Percentiles rank a stretch among this genome's conserved stretches.
These are phyloP conservation scores for Aurinia saxatilis DNA, from an alignment of 345 rosid species.

Conservation along the genomic window DNA sequence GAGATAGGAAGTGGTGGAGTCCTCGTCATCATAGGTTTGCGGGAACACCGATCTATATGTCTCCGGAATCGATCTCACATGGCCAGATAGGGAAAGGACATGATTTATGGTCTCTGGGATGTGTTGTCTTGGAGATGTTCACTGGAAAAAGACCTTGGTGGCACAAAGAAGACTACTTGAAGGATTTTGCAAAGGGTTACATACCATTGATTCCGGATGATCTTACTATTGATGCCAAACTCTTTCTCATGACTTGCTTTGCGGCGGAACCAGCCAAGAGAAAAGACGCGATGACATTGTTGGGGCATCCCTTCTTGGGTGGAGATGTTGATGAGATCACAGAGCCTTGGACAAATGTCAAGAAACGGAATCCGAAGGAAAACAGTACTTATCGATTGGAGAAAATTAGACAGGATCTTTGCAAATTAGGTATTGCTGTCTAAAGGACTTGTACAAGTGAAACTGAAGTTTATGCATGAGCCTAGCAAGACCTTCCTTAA, in stretches of 20 bases:
- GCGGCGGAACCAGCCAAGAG: background rate
- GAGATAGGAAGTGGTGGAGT: conserved; percentile 8
- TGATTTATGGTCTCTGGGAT: conserved; percentile 52
- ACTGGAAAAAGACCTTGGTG: conserved; percentile 40
- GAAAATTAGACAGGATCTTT: background rate
- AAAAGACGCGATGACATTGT: conserved; percentile 1
- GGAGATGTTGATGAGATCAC: background rate
- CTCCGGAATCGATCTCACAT: conserved; percentile 27
- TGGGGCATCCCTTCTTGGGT: background rate
- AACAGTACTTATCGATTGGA: background rate
- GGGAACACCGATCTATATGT: conserved; percentile 37
- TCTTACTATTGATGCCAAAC: conserved; percentile 18
- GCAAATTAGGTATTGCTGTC: too few relatives aligned
- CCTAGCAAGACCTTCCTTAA: too few relatives aligned
- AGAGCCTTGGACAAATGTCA: background rate
- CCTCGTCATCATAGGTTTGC: background rate
- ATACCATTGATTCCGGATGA: conserved; percentile 5
- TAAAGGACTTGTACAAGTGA: too few relatives aligned
- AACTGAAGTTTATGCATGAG: too few relatives aligned
- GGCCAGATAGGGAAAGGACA: conserved; percentile 23
- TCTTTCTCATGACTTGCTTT: conserved; percentile 17
- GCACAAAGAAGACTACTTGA: conserved; percentile 5
- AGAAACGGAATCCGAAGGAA: background rate
- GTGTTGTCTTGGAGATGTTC: conserved; percentile 44
- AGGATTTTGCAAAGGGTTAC: background rate